Evolutionary conservation across 208 protist genomes (phyloP).

Genomic region (Trypanosoma conorhini): DNA sequence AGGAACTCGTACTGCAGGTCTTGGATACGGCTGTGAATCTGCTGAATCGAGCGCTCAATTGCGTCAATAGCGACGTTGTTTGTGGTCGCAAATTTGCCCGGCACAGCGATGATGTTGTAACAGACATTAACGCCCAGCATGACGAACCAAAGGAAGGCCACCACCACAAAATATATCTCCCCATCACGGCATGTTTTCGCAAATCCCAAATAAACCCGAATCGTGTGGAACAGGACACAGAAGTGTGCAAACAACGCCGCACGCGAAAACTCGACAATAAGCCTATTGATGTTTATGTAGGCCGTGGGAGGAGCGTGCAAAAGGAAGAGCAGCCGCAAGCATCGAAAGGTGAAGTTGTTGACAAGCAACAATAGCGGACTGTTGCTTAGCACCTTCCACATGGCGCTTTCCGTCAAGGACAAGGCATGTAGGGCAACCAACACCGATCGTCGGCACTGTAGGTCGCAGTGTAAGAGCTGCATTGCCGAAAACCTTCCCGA

Average conservation of each 20-base stretch:
- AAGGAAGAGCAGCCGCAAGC: slow-evolving; percentile 20
- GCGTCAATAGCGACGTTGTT: slow-evolving; percentile 63
- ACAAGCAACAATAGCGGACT: slow-evolving; percentile 41
- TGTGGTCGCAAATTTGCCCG: slow-evolving; percentile 32
- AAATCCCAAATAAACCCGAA: slow-evolving; percentile 44
- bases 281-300: slow-evolving; percentile 69
- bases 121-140: slow-evolving; percentile 53
- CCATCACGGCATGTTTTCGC: slow-evolving; percentile 53
- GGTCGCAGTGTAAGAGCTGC: slow-evolving; percentile 44
- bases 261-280: slow-evolving; percentile 34
- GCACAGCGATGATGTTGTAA: slow-evolving; percentile 50
- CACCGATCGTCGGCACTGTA: slow-evolving; percentile 39
- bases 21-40: slow-evolving; percentile 62
- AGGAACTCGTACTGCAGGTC: slow-evolving; percentile 63
- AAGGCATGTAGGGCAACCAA: slow-evolving; percentile 40
- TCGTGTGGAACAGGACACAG: slow-evolving; percentile 35
- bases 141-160: slow-evolving; percentile 30
- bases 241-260: slow-evolving; percentile 39
- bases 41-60: slow-evolving; percentile 52
- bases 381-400: slow-evolving; percentile 82
- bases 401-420: slow-evolving; percentile 44
- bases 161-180: slow-evolving; percentile 43
- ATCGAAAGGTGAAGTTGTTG: slow-evolving; percentile 44
- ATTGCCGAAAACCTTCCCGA: slow-evolving; percentile 40
- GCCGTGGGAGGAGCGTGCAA: slow-evolving; percentile 32